phyloP scores from a whole-genome alignment of 495 filamentous ascomycete species.

The Aspergillus bridgeri region DNA sequence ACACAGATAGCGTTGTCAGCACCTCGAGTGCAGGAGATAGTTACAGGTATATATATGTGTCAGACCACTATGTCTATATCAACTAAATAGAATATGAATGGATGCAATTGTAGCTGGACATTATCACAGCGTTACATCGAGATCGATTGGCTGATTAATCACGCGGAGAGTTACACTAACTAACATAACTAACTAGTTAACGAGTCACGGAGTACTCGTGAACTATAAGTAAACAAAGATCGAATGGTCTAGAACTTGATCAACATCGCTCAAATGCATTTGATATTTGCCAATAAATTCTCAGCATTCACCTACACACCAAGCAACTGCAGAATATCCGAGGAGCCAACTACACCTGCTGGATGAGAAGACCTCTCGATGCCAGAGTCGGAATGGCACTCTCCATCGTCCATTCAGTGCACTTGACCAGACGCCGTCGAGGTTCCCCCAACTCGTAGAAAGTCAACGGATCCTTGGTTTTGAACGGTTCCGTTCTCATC shows the following conservation, averaged over 20 bases:
- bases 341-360: background rate
- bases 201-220: no score
- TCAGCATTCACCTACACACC: no score
- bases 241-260: no score
- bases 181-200: no score
- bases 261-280: no score
- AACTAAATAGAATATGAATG: no score
- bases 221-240: no score
- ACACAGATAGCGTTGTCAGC: background rate
- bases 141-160: background rate
- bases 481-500: slow-evolving; percentile 23
- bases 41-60: no score
- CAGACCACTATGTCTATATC: no score
- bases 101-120: background rate
- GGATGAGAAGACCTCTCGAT: slow-evolving; percentile 6
- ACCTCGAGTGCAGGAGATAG: background rate
- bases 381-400: slow-evolving; percentile 20
- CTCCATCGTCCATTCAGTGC: slow-evolving; percentile 30
- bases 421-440: slow-evolving; percentile 22
- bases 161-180: no score
- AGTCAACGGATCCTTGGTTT: slow-evolving; percentile 14
- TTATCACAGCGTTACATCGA: background rate
- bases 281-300: no score
- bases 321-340: no score
- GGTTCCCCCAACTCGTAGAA: slow-evolving; percentile 25